These are phyloP conservation scores for Citrus unshiu DNA, from an alignment of 345 rosid species.

Conservation along the genomic window DNA sequence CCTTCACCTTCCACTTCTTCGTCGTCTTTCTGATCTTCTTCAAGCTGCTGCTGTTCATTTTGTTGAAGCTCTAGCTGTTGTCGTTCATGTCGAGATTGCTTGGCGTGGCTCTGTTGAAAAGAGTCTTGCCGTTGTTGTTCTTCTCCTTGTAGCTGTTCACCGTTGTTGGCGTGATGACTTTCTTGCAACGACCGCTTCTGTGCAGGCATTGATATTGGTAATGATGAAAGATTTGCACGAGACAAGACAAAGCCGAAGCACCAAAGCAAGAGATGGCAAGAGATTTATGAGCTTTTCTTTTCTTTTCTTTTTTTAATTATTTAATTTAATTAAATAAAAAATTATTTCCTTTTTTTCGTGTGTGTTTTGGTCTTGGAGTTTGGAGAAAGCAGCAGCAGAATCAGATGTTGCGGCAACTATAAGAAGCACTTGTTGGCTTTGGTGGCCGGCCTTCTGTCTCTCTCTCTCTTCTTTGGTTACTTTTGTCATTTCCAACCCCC, in stretches of 20 bases:
- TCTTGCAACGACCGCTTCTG: conserved; percentile 60
- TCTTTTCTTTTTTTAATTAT: not conserved
- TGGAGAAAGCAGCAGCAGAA: conserved; percentile 13
- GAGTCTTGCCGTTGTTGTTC: not conserved
- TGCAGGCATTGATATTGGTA: conserved; percentile 64
- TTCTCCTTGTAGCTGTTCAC: conserved; percentile 1
- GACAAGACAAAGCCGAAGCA: not conserved
- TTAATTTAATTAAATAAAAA: not conserved
- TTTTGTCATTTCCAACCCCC: not conserved
- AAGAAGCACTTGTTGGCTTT: conserved; percentile 13
- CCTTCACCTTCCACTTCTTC: conserved; percentile 6
- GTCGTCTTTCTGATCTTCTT: conserved; percentile 14
- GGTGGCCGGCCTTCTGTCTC: conserved; percentile 19
- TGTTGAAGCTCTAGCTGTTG: conserved; percentile 1
- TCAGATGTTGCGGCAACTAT: conserved; percentile 16
- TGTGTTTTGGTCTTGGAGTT: not conserved
- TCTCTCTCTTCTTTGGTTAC: not conserved
- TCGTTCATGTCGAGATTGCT: conserved; percentile 29
- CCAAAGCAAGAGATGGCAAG: not conserved
- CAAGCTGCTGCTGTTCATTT: conserved; percentile 10
- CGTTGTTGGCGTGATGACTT: conserved; percentile 32
- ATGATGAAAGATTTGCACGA: conserved; percentile 4
- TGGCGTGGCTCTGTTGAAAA: conserved; percentile 18
- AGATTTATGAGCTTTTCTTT: conserved; percentile 7
- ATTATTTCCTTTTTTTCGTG: not conserved